A percentile compares a stretch with the other conserved stretches of the same genome.
These are phyloP conservation scores for Ajuga chamaepitys DNA, from an alignment of 257 asterid species.

Conservation along the genomic window DNA sequence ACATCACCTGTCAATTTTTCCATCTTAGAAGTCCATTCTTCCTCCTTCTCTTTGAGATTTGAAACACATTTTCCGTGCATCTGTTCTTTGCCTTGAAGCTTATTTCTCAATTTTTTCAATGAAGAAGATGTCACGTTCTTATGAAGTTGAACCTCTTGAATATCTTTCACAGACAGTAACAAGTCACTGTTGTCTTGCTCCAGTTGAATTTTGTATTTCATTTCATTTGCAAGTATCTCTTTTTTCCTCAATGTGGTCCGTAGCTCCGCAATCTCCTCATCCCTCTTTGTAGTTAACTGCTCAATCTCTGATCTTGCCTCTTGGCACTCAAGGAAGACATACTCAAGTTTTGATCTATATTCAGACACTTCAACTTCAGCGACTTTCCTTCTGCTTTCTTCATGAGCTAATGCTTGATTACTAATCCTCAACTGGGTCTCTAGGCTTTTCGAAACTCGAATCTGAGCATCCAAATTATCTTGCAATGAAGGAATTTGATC, in stretches of 20 bases:
- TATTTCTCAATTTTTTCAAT: constrained; percentile 11
- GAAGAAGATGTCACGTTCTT: constrained; percentile 17
- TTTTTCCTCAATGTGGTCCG: constrained; percentile 20
- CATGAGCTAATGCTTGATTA: constrained; percentile 30
- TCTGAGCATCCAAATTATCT: constrained; percentile 27
- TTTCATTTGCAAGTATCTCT: constrained; percentile 21
- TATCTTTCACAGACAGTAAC: constrained; percentile 16
- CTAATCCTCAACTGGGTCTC: constrained; percentile 25
- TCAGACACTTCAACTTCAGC: constrained; percentile 27
- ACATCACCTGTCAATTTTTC: constrained; percentile 27
- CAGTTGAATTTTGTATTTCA: constrained; percentile 15
- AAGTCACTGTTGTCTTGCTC: constrained; percentile 31
- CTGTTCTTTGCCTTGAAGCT: constrained; percentile 24
- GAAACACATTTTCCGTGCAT: constrained; percentile 19
- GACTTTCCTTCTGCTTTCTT: constrained; percentile 33
- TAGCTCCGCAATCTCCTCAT: constrained; percentile 33
- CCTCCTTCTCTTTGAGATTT: constrained; percentile 30
- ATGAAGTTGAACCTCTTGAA: constrained; percentile 21
- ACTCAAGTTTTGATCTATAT: constrained; percentile 21
- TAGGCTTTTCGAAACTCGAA: constrained; percentile 26
- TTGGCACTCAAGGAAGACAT: constrained; percentile 22
- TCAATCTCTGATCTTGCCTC: constrained; percentile 25
- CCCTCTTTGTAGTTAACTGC: constrained; percentile 23
- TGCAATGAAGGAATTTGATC: constrained; percentile 31
- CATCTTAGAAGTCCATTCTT: constrained; percentile 19